Conservation (phyloP, 805 yeast species). For the Pichia heedii region DNA sequence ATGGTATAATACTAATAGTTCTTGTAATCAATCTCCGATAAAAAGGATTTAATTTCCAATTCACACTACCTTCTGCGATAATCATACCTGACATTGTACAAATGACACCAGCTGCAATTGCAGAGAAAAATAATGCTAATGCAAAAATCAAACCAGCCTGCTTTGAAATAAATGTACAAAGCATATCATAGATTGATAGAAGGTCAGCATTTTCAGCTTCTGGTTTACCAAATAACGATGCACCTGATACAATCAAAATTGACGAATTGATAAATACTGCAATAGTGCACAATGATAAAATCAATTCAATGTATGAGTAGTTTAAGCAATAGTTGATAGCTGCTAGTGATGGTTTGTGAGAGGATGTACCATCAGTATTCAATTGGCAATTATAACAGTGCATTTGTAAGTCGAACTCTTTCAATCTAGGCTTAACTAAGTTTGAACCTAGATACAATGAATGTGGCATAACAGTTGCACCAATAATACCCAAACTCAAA, state of each 20-base stretch:
- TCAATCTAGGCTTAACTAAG: conserved; percentile 74
- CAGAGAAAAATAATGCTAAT: conserved; percentile 74
- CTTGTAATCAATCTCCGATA: conserved; percentile 70
- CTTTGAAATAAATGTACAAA: conserved; percentile 53
- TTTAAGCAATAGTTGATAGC: conserved; percentile 68
- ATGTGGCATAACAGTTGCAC: conserved; percentile 96
- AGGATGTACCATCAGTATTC: conserved; percentile 12
- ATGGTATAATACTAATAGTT: conserved; percentile 71
- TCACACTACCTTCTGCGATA: conserved; percentile 82
- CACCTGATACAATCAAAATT: conserved; percentile 73
- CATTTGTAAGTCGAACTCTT: conserved; percentile 54
- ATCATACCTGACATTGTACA: conserved; percentile 93
- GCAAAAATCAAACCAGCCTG: conserved; percentile 80
- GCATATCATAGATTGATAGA: conserved; percentile 61
- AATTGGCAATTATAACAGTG: conserved; percentile 10
- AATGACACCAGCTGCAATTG: conserved; percentile 86
- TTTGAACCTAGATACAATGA: conserved; percentile 80
- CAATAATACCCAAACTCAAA: conserved; percentile 73
- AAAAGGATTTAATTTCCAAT: conserved; percentile 79
- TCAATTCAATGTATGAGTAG: conserved; percentile 64
- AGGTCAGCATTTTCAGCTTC: conserved; percentile 77
- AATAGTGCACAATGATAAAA: conserved; percentile 61
- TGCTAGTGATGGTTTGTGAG: conserved; percentile 60
- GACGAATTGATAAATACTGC: conserved; percentile 85
- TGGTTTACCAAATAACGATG: conserved; percentile 60